Evolutionary conservation across 139 green algal species (phyloP), one percentile per base, ranked within the genome.

Genomic region (Chlorella sp.): DNA sequence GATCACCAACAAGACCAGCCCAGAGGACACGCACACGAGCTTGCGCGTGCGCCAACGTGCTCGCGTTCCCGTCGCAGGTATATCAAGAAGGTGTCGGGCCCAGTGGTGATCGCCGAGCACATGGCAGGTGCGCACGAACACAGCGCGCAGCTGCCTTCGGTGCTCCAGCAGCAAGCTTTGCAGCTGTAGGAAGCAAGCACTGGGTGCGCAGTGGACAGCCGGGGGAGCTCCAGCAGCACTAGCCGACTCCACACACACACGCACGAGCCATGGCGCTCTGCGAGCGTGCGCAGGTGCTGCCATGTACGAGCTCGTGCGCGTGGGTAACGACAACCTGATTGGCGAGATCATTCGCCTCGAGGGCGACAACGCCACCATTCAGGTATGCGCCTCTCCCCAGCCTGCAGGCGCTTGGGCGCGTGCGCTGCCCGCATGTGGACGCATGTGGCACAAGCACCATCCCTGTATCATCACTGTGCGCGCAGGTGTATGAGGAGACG

Each of bases 321-420:
- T 99, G 32, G 95, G 95, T 22, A 61, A 83, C 5, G 91, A 97
- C 71, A 87, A 92, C 31, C 88, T 99, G 55, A 99, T 99, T 74
- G 95, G 95, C 31, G 95, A 99, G 79, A 98, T 99, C 80, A 99
- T 99, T 84, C 90, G 95, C 31, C 83, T 99, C 36, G 95, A 99
- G 81, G 90, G 87, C 17, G 92, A 98, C 77, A 97, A 82, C 29
- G 95, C 95, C 2, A 99, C 95, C 32, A 98, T 99, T 68, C 95
- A 99, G 88, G 90, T 93, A 31, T 34, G 71, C 69, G n/a, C n/a
- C n/a, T n/a, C n/a, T n/a, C n/a, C n/a, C n/a, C n/a, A n/a, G n/a
- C n/a, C n/a, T n/a, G n/a, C 42, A 55, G 42, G 42, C 42, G 17
- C 42, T 26, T 55, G 17, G 10, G 42, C 10, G 42, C 42, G 10